Conservation (phyloP, 345 rosid species). For the Eucalyptus pumila region DNA sequence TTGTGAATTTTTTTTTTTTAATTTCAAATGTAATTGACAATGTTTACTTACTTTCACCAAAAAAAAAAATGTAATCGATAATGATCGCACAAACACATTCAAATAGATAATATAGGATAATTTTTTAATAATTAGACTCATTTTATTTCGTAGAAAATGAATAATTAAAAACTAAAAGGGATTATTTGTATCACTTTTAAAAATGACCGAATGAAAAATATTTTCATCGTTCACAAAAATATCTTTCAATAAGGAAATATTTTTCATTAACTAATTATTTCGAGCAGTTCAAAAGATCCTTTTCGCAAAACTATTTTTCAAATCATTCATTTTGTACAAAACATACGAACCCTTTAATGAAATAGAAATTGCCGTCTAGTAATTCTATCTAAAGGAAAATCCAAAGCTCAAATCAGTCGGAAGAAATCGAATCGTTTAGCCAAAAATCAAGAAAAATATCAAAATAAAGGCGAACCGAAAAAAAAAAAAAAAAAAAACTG, state of each 20-base stretch:
- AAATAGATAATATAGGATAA: not conserved
- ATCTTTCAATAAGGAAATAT: no score
- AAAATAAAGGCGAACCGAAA: not conserved
- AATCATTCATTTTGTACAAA: not conserved
- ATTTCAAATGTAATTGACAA: not conserved
- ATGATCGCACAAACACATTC: not conserved
- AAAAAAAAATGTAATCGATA: not conserved
- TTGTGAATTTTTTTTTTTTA: not conserved
- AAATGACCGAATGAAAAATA: not conserved
- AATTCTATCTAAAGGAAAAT: not conserved
- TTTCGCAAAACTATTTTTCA: accelerated
- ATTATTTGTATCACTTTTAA: no score
- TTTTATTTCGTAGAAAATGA: accelerated
- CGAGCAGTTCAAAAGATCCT: accelerated
- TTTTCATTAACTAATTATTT: not conserved
- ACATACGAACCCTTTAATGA: not conserved
- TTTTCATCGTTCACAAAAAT: accelerated
- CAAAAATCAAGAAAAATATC: no score
- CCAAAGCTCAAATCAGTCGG: not conserved
- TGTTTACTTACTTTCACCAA: no score
- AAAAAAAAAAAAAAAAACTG: not conserved
- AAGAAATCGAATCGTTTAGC: not conserved
- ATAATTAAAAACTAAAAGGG: not conserved
- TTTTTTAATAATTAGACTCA: accelerated
- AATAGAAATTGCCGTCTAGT: not conserved